phyloP scores from a whole-genome alignment of 352 stramenopile species.

The Phytophthora constricta region DNA sequence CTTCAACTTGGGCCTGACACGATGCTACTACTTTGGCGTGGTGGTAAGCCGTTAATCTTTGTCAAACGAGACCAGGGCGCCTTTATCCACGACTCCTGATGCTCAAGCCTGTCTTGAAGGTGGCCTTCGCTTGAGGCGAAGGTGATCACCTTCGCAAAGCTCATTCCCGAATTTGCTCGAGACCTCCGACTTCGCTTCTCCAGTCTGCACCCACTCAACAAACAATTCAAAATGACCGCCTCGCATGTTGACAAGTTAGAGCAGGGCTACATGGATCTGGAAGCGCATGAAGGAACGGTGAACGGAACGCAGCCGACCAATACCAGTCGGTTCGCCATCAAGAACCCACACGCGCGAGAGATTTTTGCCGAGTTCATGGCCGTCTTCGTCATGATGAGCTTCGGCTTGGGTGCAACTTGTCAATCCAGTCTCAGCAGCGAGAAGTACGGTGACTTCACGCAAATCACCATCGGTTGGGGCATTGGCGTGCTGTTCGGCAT shows the following conservation, averaged over 20 bases:
- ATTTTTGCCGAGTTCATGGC: conserved; percentile 44
- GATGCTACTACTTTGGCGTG: conserved; percentile 16
- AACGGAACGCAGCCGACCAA: conserved; percentile 25
- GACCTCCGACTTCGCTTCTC: conserved; percentile 19
- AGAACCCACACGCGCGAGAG: conserved; percentile 43
- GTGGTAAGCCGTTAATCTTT: conserved; percentile 44
- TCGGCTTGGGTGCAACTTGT: conserved; percentile 41
- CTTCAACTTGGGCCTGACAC: conserved; percentile 35
- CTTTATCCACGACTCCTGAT: not conserved
- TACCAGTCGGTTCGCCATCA: conserved; percentile 40
- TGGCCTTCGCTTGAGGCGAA: not conserved
- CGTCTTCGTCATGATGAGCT: conserved; percentile 51
- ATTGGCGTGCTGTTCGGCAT: conserved; percentile 58
- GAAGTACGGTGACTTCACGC: conserved; percentile 42
- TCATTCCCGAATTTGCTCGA: conserved; percentile 34
- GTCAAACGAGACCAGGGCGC: conserved; percentile 24
- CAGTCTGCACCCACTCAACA: conserved; percentile 1
- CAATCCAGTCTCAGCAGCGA: conserved; percentile 40
- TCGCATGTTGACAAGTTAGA: conserved; percentile 40
- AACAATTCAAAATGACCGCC: conserved; percentile 21
- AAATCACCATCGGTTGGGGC: conserved; percentile 52
- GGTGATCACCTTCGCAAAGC: conserved; percentile 7
- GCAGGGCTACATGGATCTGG: conserved; percentile 42
- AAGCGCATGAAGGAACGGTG: conserved; percentile 32
- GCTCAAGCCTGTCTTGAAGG: not conserved